Evolutionary conservation across 192 early-diverging fungal species (phyloP), one percentile per base, ranked within the genome.

Genomic region (Phlyctochytrium arcticum): DNA sequence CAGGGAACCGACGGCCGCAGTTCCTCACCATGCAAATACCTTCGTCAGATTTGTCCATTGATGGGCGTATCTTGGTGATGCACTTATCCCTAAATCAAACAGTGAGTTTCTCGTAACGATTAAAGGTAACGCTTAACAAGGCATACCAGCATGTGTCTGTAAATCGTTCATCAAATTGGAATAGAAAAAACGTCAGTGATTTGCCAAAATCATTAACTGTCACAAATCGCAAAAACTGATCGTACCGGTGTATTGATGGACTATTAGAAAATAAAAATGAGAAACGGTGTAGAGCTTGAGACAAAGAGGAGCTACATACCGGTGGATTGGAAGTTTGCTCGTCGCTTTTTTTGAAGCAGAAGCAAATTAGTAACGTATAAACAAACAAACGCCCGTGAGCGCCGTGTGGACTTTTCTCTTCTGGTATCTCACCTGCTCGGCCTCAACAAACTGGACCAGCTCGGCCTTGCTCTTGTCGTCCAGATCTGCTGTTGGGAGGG

Each of bases 41-140:
- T 59, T 70, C 69, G 32, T 70, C 69, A 15, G 61, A 58, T 32
- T 70, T 70, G 46, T 70, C 69, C 26, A 49, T 34, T 12, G 58
- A 15, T 17, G 69, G 46, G 47, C 60, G 60, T 17, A 70, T 42
- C 39, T 70, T 70, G 24, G 62, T 70, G 56, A 70, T 70, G 69
- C 69, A 70, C 48, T 70, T 70, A 42, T 70, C 69, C 69, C 68
- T 62, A 56, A 30, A 58, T 62, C 24, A 57, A 0, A 57, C 15
- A 36, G n/a, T 57, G 5, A 57, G 36, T 37, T n/a, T 12, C 32
- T 57, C 19, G 21, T 19, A 47, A 21, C 36, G 12, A 30, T 21
- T 27, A 15, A 39, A 33, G 29, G 36, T 53, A 21, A 53, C 50
- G 17, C n/a, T 2, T 12, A 17, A 15, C 3, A 9, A 29, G 23